Conservation (phyloP, 306 rosid species). For the Ceratonia siliqua region DNA sequence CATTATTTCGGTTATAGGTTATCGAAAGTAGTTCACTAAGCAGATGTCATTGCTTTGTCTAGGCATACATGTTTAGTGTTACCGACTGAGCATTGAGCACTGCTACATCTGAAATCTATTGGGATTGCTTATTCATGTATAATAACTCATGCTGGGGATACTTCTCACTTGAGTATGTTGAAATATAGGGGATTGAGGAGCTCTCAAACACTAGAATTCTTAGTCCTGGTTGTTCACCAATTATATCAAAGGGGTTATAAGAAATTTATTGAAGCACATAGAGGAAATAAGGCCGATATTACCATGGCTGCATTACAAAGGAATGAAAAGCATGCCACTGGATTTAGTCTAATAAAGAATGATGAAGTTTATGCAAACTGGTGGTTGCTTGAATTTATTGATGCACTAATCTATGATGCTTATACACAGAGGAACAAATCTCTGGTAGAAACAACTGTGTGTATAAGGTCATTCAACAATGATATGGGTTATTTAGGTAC, state of each 20-base stretch:
- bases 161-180: too few relatives aligned
- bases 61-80: too few relatives aligned
- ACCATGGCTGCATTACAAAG: constrained; percentile 97
- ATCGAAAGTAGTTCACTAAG: too few relatives aligned
- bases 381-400: constrained; percentile 90
- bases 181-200: too few relatives aligned
- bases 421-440: constrained; percentile 70
- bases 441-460: constrained; percentile 78
- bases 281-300: constrained; percentile 95
- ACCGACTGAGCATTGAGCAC: too few relatives aligned
- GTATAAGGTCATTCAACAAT: constrained; percentile 68
- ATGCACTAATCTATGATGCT: constrained; percentile 69
- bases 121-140: too few relatives aligned
- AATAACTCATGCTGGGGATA: too few relatives aligned
- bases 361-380: constrained; percentile 83
- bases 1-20: too few relatives aligned
- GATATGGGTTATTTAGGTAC: constrained; percentile 65
- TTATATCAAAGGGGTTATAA: constrained; percentile 96
- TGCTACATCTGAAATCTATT: too few relatives aligned
- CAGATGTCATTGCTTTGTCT: too few relatives aligned
- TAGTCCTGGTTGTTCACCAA: constrained; percentile 93
- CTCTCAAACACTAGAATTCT: too few relatives aligned
- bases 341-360: constrained; percentile 95
- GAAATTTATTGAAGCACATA: constrained; percentile 92
- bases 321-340: constrained; percentile 98